phyloP scores from a whole-genome alignment of 495 filamentous ascomycete species.

The Saxispiralis lemnorum region DNA sequence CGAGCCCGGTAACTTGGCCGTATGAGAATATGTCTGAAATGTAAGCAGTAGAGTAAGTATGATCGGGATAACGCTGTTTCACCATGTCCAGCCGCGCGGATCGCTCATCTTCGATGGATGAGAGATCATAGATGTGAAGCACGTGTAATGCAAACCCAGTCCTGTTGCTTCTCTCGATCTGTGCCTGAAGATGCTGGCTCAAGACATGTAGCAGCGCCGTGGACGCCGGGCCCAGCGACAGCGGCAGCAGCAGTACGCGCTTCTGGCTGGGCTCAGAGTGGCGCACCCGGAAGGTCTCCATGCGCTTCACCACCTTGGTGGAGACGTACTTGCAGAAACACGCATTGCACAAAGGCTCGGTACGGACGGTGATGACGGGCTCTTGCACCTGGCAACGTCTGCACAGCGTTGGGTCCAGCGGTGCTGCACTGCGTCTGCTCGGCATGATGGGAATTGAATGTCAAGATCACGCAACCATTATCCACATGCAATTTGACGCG shows the following conservation, averaged over 20 bases:
- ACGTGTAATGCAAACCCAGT: slow-evolving; percentile 49
- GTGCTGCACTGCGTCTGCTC: background rate
- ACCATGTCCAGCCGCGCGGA: slow-evolving; percentile 11
- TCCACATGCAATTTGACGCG: too few relatives aligned
- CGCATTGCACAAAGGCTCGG: slow-evolving; percentile 34
- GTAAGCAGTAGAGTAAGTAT: slow-evolving; percentile 35
- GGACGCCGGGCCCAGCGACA: slow-evolving; percentile 74
- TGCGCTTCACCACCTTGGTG: slow-evolving; percentile 61
- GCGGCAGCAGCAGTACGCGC: slow-evolving; percentile 49
- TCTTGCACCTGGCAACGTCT: slow-evolving; percentile 17
- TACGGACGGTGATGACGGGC: slow-evolving; percentile 20
- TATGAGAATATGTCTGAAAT: slow-evolving; percentile 38
- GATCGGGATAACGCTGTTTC: slow-evolving; percentile 38
- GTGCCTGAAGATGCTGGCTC: slow-evolving; percentile 43
- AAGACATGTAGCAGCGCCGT: slow-evolving; percentile 61
- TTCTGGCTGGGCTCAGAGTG: slow-evolving; percentile 22
- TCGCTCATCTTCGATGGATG: background rate
- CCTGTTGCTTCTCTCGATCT: slow-evolving; percentile 36
- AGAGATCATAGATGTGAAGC: slow-evolving; percentile 34
- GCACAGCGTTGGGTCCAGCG: slow-evolving; percentile 12
- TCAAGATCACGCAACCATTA: too few relatives aligned
- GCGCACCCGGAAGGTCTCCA: slow-evolving; percentile 43
- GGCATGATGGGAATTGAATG: slow-evolving; percentile 5
- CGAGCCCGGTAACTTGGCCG: background rate
- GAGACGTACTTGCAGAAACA: slow-evolving; percentile 64